Conservation (phyloP, 1,284 basidiomycete genomes). For the Boletellus sp. region DNA sequence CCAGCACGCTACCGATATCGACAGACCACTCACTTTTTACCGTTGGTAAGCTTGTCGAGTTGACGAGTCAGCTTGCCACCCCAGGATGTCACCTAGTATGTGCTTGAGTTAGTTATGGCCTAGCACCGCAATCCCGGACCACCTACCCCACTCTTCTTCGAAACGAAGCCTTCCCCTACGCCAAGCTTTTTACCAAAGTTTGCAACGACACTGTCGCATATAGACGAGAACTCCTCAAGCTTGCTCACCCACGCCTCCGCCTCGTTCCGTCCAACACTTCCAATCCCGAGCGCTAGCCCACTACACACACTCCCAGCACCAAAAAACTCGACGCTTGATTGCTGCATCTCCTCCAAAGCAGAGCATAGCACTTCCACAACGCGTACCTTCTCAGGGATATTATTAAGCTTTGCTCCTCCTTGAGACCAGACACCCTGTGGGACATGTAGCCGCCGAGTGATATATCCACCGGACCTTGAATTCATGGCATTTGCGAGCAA, state of each 20-base stretch:
- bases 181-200: slow-evolving; percentile 88
- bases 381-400: slow-evolving; percentile 81
- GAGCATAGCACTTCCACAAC: slow-evolving; percentile 76
- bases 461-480: slow-evolving; percentile 79
- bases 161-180: slow-evolving; percentile 77
- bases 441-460: slow-evolving; percentile 85
- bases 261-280: slow-evolving; percentile 64
- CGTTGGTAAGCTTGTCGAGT: slow-evolving; percentile 88
- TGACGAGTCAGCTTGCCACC: slow-evolving; percentile 78
- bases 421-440: slow-evolving; percentile 90
- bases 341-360: slow-evolving; percentile 73
- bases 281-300: slow-evolving; percentile 66
- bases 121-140: not conserved
- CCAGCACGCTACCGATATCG: slow-evolving; percentile 6
- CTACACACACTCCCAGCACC: slow-evolving; percentile 75
- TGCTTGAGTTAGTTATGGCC: slow-evolving; percentile 17
- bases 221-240: slow-evolving; percentile 67
- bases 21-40: slow-evolving; percentile 69
- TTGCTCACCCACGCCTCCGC: slow-evolving; percentile 68
- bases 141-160: slow-evolving; percentile 73
- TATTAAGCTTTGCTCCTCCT: slow-evolving; percentile 77
- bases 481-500: slow-evolving; percentile 79
- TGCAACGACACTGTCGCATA: slow-evolving; percentile 83
- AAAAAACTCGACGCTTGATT: slow-evolving; percentile 63
- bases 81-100: slow-evolving; percentile 57